These are phyloP conservation scores for Bodo saltans DNA, from an alignment of 78 protist genomes.

Conservation along the genomic window DNA sequence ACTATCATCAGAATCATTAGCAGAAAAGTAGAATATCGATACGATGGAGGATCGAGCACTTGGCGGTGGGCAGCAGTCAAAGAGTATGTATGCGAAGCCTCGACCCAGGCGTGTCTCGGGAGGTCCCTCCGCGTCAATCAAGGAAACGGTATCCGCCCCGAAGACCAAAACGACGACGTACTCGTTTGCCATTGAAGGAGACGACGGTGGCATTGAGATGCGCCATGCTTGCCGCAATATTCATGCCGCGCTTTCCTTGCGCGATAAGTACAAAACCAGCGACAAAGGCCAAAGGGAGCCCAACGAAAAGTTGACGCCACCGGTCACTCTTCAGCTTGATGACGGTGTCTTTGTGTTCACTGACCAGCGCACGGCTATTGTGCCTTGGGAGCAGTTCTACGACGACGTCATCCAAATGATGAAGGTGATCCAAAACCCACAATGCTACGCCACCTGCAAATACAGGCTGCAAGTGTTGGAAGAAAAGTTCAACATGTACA, in stretches of 20 bases:
- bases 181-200: not conserved
- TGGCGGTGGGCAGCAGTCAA: no score
- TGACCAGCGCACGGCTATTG: not conserved
- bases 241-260: not conserved
- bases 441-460: not conserved
- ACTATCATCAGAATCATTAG: no score
- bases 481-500: constrained; percentile 13
- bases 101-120: no score
- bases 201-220: not conserved
- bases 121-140: no score
- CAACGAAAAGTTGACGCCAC: not conserved
- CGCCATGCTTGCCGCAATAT: not conserved
- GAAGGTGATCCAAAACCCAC: not conserved
- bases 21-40: no score
- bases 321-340: not conserved
- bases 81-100: no score
- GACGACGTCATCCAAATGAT: not conserved
- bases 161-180: not conserved
- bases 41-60: no score
- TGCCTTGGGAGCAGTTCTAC: not conserved
- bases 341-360: not conserved
- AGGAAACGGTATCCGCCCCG: no score
- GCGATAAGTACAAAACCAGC: not conserved
- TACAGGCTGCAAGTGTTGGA: constrained; percentile 8
- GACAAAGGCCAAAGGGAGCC: not conserved